Evolutionary conservation across 371 early-diverging fungal species (phyloP), one percentile per base, ranked within the genome.

Genomic region (Mortierella sp.): DNA sequence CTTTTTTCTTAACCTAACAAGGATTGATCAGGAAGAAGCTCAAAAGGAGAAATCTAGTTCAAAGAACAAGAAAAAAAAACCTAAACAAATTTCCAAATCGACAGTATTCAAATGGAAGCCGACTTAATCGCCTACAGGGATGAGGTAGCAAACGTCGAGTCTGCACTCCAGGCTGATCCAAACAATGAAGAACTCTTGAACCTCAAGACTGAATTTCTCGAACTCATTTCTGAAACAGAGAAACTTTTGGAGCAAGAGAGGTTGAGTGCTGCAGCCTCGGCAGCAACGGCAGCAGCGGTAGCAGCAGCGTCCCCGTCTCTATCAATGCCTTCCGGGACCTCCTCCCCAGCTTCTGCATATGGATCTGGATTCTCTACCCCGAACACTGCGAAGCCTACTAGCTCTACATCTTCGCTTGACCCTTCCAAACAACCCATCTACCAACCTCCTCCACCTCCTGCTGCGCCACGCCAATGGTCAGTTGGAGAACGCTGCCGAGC

Each of bases 401-500:
- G 15, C 3, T 45, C 19, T 15, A 17, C 3, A n/a, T n/a, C n/a
- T n/a, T n/a, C n/a, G n/a, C n/a, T n/a, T 45, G 64, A 37, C 28
- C 43, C 68, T 2, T 68, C 72, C 19, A 76, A 66, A 34, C 55
- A 83, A 68, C 62, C 86, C 65, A 68, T 85, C 69, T 73, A 68
- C 19, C 67, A 66, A 37, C 69, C 73, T 34, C 61, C 72, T 2
- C 66, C 66, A 10, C 31, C 71, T 19, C 51, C 40, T 22, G 40
- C 51, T 23, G 23, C 60, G 0, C 60, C 60, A n/a, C 64, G 62
- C 19, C 59, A 79, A 37, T 89, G 80, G 81, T 51, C 88, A 19
- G 88, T 88, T 6, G 93, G 92, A 31, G 90, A 91, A 58, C 84
- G 83, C 43, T 91, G 92, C 43, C 84, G 90, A 62, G 94, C 94